These are phyloP conservation scores for Cyberlindnera veronae DNA, from an alignment of 805 yeast genomes.

Conservation along the genomic window DNA sequence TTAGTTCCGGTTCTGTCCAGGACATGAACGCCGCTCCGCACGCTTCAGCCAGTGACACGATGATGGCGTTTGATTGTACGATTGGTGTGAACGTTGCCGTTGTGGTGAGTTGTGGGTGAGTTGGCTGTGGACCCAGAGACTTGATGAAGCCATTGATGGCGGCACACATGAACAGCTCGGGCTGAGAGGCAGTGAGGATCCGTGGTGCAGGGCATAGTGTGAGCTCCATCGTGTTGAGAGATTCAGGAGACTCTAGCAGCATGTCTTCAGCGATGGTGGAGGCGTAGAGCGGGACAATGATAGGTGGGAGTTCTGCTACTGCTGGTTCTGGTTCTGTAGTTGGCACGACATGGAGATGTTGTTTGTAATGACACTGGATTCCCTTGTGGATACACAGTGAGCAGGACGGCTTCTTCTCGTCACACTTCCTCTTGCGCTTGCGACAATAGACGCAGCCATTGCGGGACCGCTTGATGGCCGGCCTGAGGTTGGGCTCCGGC, in stretches of 20 bases:
- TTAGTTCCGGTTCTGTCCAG: conserved; percentile 30
- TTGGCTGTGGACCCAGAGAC: conserved; percentile 39
- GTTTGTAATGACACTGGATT: conserved; percentile 23
- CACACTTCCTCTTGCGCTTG: conserved; percentile 62
- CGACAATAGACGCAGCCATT: conserved; percentile 34
- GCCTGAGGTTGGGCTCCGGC: background rate
- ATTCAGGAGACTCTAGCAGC: conserved; percentile 1
- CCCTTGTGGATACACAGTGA: conserved; percentile 38
- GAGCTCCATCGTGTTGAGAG: too few relatives aligned
- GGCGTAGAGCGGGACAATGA: conserved; percentile 7
- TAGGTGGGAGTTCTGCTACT: too few relatives aligned
- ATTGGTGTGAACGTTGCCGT: conserved; percentile 38
- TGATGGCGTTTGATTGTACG: conserved; percentile 27
- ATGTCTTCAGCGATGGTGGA: conserved; percentile 6
- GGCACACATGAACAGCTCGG: conserved; percentile 22
- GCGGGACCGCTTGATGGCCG: conserved; percentile 2
- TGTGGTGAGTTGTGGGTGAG: conserved; percentile 39
- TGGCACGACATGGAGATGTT: background rate
- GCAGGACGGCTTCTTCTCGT: conserved; percentile 43
- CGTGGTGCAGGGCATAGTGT: conserved; percentile 1
- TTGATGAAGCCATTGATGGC: conserved; percentile 40
- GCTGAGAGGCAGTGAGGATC: background rate
- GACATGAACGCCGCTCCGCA: conserved; percentile 41
- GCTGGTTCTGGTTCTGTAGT: too few relatives aligned
- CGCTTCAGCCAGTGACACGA: conserved; percentile 35